A percentile compares a stretch with the other conserved stretches of the same genome.
Conservation (phyloP, 2,329 filamentous ascomycete species). For the Epichloe gansuensis region DNA sequence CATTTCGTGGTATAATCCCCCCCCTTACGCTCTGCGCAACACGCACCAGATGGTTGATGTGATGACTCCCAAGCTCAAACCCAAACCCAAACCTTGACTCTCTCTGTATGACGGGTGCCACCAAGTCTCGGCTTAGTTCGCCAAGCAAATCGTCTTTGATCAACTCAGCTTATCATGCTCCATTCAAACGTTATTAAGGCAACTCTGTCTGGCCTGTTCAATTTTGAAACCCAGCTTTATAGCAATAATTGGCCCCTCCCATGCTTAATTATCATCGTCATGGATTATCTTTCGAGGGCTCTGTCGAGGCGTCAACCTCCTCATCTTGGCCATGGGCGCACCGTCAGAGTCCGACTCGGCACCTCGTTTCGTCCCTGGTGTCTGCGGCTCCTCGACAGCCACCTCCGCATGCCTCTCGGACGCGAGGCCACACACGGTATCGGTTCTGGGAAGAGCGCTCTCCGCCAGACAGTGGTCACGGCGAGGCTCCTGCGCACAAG, state of each 20-base stretch:
- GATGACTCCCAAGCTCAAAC: too few species aligned
- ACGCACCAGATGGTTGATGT: background rate
- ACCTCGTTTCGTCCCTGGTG: background rate
- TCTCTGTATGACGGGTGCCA: too few species aligned
- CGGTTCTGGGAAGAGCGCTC: background rate
- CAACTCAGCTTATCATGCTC: too few species aligned
- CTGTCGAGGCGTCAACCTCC: background rate
- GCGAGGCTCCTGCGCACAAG: background rate
- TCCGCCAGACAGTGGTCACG: background rate
- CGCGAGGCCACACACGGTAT: background rate
- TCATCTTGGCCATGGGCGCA: background rate
- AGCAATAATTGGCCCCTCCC: too few species aligned
- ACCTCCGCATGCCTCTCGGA: background rate
- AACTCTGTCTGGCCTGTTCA: too few species aligned
- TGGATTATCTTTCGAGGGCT: background rate
- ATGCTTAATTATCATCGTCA: background rate
- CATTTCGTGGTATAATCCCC: background rate
- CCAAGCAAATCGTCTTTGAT: too few species aligned
- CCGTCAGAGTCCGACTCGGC: background rate
- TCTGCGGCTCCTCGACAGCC: background rate
- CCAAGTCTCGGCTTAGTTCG: too few species aligned
- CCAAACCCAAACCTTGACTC: too few species aligned
- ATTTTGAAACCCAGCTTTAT: too few species aligned
- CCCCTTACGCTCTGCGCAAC: background rate
- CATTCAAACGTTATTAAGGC: too few species aligned